A percentile compares a stretch with the other conserved stretches of the same genome.
Evolutionary conservation across 2,329 filamentous ascomycete species (phyloP).

Genomic region (Pseudocercospora crystallina): DNA sequence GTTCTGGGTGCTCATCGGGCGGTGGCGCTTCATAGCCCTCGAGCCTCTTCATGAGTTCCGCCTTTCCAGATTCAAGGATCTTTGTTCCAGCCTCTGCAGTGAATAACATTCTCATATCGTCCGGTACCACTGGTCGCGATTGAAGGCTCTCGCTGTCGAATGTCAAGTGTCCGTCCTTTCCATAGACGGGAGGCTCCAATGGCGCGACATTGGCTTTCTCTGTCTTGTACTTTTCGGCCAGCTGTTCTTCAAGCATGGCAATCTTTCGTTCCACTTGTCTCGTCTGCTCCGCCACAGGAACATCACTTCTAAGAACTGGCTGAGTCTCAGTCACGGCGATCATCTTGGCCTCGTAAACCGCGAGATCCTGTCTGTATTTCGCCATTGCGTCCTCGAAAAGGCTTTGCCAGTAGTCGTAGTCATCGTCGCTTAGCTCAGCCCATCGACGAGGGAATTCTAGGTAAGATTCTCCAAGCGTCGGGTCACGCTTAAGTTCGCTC

Average conservation of each 20-base stretch:
- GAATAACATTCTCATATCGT: slow-evolving; percentile 52
- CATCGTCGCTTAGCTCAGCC: slow-evolving; percentile 26
- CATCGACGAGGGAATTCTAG: slow-evolving; percentile 31
- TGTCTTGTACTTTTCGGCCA: slow-evolving; percentile 28
- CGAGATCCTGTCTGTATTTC: slow-evolving; percentile 30
- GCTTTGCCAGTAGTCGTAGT: slow-evolving; percentile 29
- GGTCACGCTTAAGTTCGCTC: slow-evolving; percentile 26
- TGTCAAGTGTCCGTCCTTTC: slow-evolving; percentile 28
- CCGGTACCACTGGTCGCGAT: slow-evolving; percentile 27
- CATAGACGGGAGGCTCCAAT: slow-evolving; percentile 25
- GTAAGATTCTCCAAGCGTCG: slow-evolving; percentile 30
- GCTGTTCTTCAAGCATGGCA: slow-evolving; percentile 31
- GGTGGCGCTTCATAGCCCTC: slow-evolving; percentile 43
- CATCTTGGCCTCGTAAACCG: slow-evolving; percentile 33
- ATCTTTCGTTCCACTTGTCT: slow-evolving; percentile 30
- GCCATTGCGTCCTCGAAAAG: slow-evolving; percentile 29
- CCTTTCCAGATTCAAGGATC: slow-evolving; percentile 52
- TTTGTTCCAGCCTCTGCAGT: slow-evolving; percentile 49
- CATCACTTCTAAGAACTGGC: slow-evolving; percentile 23
- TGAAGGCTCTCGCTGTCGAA: slow-evolving; percentile 24
- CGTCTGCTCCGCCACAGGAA: slow-evolving; percentile 21
- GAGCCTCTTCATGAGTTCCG: slow-evolving; percentile 52
- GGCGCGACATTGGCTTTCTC: slow-evolving; percentile 27
- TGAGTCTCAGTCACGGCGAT: slow-evolving; percentile 27
- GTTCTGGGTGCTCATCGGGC: slow-evolving; percentile 1